Evolutionary conservation across 441 rosid species (phyloP).

Genomic region (Gossypium laxum): DNA sequence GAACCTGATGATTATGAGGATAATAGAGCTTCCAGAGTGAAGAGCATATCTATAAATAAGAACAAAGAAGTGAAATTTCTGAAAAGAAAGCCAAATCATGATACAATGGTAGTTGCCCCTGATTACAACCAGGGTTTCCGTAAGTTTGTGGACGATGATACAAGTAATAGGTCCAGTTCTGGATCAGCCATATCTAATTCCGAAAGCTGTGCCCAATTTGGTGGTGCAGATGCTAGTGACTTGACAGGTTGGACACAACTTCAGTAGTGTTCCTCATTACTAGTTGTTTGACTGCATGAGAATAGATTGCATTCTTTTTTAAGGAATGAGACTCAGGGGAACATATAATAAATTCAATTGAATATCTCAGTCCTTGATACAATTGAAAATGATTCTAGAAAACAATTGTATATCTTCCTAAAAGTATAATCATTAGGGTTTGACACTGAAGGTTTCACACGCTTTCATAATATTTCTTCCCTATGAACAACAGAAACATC

Average conservation of each 20-base stretch:
- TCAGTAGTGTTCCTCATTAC: not conserved
- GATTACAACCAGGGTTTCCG: slow-evolving; percentile 45
- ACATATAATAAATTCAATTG: not conserved
- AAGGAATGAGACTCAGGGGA: not conserved
- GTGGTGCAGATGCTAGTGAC: slow-evolving; percentile 69
- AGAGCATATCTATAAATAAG: slow-evolving; percentile 50
- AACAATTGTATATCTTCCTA: not conserved
- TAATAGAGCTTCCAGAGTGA: slow-evolving; percentile 50
- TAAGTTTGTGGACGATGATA: slow-evolving; percentile 65
- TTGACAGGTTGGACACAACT: slow-evolving; percentile 58
- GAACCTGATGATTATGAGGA: slow-evolving; percentile 63
- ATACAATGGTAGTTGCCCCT: slow-evolving; percentile 25
- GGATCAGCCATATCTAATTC: slow-evolving; percentile 95
- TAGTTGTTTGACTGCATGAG: not conserved
- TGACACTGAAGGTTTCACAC: not conserved
- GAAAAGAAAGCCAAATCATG: slow-evolving; percentile 62
- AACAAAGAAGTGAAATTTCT: slow-evolving; percentile 54
- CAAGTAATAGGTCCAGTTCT: slow-evolving; percentile 84
- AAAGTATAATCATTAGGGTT: not conserved
- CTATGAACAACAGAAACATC: not conserved
- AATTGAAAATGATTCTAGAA: not conserved
- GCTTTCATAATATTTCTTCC: not conserved
- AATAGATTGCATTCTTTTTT: not conserved
- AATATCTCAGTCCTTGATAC: slow-evolving; percentile 3
- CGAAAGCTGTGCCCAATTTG: slow-evolving; percentile 87